Base-by-base conservation (phyloP, 192 early-diverging fungal genomes). In the Endogone sp. region DNA sequence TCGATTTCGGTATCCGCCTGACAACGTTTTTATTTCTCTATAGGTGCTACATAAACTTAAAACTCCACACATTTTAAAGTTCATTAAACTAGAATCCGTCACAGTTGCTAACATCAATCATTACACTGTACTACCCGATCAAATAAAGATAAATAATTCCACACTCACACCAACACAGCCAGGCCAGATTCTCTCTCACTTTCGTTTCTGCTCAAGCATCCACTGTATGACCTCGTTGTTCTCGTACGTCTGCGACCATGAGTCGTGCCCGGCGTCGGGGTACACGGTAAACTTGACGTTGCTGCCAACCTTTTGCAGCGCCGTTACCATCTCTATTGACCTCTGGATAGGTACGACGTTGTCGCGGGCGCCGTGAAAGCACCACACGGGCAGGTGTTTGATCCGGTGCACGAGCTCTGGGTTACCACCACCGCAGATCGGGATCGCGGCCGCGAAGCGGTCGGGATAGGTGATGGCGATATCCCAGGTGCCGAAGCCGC, bases 391-490 rank as follows among this genome's bases (percentile, higher is more conserved):
- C 10, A 60, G 59, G 21, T 60, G 8, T 28, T 60, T 60, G 59
- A 60, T 60, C 22, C 59, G 59, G 21, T 60, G 10, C 9, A 60
- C 72, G 3, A 69, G 71, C 3, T 69, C 66, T 31, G 69, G 57
- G 27, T 71, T 73, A 20, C 22, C 55, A 3, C 70, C 62, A 11
- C 24, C 54, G 0, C 63, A 29, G 28, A 44, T 26, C 11, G 60
- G 60, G 8, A 30, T 31, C 0, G 66, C 25, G 3, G 70, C 60
- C 4, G 70, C 61, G 23, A 67, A 63, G 2, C 71, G 63, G 3
- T 66, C 68, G 6, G 71, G 76, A 6, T 71, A 68, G 0, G 71
- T 65, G 62, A 61, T 71, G 60, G 32, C 63, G 20, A 64, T 13
- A 44, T 72, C 63, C 9, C 63, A 6, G n/a, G 56, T 61, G 32